Conservation (phyloP, 1,284 basidiomycete genomes). For the Volvariella surrecta region DNA sequence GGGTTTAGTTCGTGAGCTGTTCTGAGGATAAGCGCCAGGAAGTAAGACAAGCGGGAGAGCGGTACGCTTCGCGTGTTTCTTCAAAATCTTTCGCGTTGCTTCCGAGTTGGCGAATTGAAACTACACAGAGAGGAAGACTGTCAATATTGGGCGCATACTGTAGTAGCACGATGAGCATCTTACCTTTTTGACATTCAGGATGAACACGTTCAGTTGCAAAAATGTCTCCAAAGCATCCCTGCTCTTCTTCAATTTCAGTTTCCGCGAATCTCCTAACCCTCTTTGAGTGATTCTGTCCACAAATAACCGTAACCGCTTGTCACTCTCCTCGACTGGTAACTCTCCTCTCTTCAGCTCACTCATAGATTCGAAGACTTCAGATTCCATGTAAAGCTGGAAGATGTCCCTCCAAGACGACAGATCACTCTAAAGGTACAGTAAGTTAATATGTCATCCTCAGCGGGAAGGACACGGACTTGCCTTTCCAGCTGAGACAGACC, state of each 20-base stretch:
- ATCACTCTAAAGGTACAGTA: conserved; percentile 37
- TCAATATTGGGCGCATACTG: background rate
- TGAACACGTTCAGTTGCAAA: conserved; percentile 71
- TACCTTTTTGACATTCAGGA: conserved; percentile 79
- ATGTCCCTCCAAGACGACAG: conserved; percentile 92
- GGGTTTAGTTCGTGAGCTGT: too few species aligned
- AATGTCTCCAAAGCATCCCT: conserved; percentile 70
- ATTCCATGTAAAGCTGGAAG: conserved; percentile 82
- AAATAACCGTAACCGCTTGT: conserved; percentile 66
- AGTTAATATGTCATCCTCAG: too few species aligned
- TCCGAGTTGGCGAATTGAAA: conserved; percentile 85
- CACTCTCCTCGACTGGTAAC: conserved; percentile 64
- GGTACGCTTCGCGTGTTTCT: conserved; percentile 91
- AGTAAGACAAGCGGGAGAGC: conserved; percentile 42
- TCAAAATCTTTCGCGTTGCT: conserved; percentile 85
- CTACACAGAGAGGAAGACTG: conserved; percentile 21
- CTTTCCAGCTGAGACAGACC: too few species aligned
- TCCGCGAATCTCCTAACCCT: conserved; percentile 48
- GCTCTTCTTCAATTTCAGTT: conserved; percentile 58
- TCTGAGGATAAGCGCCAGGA: too few species aligned
- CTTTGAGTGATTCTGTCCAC: conserved; percentile 56
- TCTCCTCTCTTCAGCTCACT: conserved; percentile 74
- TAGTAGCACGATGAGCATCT: conserved; percentile 1
- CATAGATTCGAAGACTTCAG: conserved; percentile 80
- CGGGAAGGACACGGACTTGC: too few species aligned